phyloP scores from a whole-genome alignment of 176 grass and related monocot species.

The Tillandsia leiboldiana region DNA sequence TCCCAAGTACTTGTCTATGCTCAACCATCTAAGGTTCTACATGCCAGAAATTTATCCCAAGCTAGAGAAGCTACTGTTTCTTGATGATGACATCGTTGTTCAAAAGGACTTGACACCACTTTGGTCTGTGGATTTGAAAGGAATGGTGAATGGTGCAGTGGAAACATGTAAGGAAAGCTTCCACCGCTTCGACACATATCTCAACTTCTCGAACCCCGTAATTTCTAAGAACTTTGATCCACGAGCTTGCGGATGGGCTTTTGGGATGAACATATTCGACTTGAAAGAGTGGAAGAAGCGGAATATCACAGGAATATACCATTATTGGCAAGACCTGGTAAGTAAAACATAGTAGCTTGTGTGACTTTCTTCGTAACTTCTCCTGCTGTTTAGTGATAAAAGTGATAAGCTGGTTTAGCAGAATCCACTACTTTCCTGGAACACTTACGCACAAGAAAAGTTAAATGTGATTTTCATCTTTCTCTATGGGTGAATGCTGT shows the following conservation, averaged over 20 bases:
- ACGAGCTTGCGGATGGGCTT: slow-evolving; percentile 91
- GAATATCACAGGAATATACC: slow-evolving; percentile 98
- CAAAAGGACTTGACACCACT: slow-evolving; percentile 81
- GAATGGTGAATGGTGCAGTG: slow-evolving; percentile 96
- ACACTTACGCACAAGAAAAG: not conserved
- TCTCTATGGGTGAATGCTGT: slow-evolving; percentile 15
- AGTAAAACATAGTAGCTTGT: slow-evolving; percentile 15
- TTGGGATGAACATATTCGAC: slow-evolving; percentile 98
- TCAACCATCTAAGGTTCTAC: slow-evolving; percentile 93
- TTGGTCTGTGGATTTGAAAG: slow-evolving; percentile 73
- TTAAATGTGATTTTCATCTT: not conserved
- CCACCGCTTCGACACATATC: slow-evolving; percentile 92
- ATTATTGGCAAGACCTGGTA: slow-evolving; percentile 96
- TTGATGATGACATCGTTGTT: slow-evolving; percentile 92
- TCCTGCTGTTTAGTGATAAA: not conserved
- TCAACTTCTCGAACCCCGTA: slow-evolving; percentile 80
- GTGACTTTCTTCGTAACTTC: not conserved
- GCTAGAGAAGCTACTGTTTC: slow-evolving; percentile 89
- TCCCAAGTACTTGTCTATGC: slow-evolving; percentile 96
- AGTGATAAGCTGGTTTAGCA: not conserved
- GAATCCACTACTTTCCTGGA: not conserved
- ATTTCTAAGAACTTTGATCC: slow-evolving; percentile 87
- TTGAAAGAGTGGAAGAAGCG: slow-evolving; percentile 77
- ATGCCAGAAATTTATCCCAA: slow-evolving; percentile 95
- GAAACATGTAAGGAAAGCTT: slow-evolving; percentile 98